These are phyloP conservation scores for Pichia exigua DNA, from an alignment of 805 yeast species.

Conservation along the genomic window DNA sequence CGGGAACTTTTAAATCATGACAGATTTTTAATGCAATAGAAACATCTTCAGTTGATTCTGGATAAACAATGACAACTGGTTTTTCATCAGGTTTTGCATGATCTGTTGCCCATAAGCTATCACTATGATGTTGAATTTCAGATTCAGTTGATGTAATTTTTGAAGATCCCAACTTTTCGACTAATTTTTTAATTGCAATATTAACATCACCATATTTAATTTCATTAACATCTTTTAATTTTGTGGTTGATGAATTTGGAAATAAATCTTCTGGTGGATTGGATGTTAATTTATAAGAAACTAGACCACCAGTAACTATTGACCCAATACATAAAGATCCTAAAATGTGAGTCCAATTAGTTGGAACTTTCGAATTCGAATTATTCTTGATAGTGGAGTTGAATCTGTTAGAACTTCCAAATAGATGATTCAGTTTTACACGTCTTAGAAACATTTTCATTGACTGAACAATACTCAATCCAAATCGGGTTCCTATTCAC, in stretches of 20 bases:
- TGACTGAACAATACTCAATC: not conserved
- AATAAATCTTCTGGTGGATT: slow-evolving; percentile 22
- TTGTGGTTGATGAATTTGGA: slow-evolving; percentile 38
- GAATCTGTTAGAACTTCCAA: not conserved
- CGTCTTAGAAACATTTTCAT: not conserved
- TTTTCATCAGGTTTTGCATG: slow-evolving; percentile 27
- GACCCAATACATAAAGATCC: not conserved
- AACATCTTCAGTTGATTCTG: slow-evolving; percentile 59
- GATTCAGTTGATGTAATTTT: slow-evolving; percentile 34
- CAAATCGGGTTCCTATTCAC: no score
- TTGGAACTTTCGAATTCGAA: not conserved
- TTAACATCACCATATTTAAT: slow-evolving; percentile 49
- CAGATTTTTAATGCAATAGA: slow-evolving; percentile 55
- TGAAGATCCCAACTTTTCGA: slow-evolving; percentile 42
- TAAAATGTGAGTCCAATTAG: not conserved
- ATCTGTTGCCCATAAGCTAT: slow-evolving; percentile 28
- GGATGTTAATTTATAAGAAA: slow-evolving; percentile 14
- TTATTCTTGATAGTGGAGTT: not conserved
- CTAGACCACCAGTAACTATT: slow-evolving; percentile 15
- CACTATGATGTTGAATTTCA: slow-evolving; percentile 27
- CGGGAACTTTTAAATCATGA: slow-evolving; percentile 54
- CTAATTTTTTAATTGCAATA: slow-evolving; percentile 42
- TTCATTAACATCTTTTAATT: slow-evolving; percentile 34
- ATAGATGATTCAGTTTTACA: not conserved
- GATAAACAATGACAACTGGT: slow-evolving; percentile 47